These are phyloP conservation scores for Sparassis latifolia DNA, from an alignment of 1,284 basidiomycete genomes.

Conservation along the genomic window DNA sequence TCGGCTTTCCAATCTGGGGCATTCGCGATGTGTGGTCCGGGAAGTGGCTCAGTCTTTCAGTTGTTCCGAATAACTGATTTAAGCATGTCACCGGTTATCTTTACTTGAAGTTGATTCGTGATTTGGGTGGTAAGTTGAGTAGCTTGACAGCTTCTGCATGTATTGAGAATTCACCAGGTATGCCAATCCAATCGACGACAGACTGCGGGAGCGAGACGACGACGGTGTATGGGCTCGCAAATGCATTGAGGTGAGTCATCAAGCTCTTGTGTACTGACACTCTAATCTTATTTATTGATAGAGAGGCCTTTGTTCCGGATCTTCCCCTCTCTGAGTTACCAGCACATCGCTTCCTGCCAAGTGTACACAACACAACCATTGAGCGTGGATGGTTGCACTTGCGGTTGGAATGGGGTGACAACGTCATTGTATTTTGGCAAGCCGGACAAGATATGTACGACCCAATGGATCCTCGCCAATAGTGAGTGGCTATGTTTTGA, in stretches of 20 bases:
- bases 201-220: conserved; percentile 30
- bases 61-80: conserved; percentile 28
- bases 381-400: not conserved
- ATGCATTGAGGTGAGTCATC: conserved; percentile 1
- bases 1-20: conserved; percentile 31
- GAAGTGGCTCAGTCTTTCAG: conserved; percentile 27
- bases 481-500: not conserved
- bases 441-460: not conserved
- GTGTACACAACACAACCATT: conserved; percentile 1
- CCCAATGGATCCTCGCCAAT: not conserved
- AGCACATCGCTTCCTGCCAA: not conserved
- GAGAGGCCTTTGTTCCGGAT: not conserved
- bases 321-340: not conserved
- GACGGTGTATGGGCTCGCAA: conserved; percentile 9
- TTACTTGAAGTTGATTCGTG: conserved; percentile 22
- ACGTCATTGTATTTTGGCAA: not conserved
- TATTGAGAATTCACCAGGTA: conserved; percentile 13
- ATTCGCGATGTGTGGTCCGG: conserved; percentile 25
- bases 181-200: conserved; percentile 25
- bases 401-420: conserved; percentile 1
- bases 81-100: conserved; percentile 23
- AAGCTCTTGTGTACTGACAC: not conserved
- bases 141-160: conserved; percentile 1
- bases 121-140: conserved; percentile 18
- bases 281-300: not conserved